Conservation (phyloP, 129 eudicot genomes). For the Daucus carota region DNA sequence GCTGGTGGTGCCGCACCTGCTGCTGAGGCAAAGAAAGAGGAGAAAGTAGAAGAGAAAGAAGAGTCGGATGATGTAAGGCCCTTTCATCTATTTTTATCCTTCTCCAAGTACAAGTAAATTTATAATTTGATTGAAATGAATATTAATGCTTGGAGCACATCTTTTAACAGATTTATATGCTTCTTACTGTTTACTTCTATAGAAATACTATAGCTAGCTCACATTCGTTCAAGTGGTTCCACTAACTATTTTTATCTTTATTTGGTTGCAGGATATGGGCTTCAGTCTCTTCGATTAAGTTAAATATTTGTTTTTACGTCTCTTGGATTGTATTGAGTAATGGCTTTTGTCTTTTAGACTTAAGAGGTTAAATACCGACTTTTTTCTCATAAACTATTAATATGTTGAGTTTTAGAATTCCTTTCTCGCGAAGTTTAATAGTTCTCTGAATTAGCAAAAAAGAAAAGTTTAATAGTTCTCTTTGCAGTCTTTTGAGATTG, state of each 20-base stretch:
- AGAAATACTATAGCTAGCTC: not conserved
- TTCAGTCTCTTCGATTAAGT: slow-evolving; percentile 7
- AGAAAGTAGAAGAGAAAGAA: slow-evolving; percentile 60
- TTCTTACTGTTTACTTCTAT: not conserved
- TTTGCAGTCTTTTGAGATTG: not conserved
- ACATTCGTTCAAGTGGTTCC: not conserved
- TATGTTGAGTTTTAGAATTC: not conserved
- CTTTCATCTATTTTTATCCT: not conserved
- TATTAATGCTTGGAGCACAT: not conserved
- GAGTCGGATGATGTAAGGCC: slow-evolving; percentile 54
- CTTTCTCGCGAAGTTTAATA: not conserved
- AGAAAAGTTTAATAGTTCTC: too few relatives aligned
- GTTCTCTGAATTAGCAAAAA: too few relatives aligned
- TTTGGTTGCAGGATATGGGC: slow-evolving; percentile 3
- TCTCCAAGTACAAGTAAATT: not conserved
- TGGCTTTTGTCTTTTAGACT: not conserved
- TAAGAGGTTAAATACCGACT: not conserved
- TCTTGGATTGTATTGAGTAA: not conserved
- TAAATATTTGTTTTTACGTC: not conserved
- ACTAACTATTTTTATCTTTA: not conserved
- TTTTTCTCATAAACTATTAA: not conserved
- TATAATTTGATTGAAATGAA: not conserved
- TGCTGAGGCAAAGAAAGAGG: slow-evolving; percentile 48
- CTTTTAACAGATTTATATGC: not conserved
- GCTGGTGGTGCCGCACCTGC: slow-evolving; percentile 53